Evolutionary conservation across 2,329 filamentous ascomycete genomes (phyloP).

Genomic region (Pestalotiopsis sp.): DNA sequence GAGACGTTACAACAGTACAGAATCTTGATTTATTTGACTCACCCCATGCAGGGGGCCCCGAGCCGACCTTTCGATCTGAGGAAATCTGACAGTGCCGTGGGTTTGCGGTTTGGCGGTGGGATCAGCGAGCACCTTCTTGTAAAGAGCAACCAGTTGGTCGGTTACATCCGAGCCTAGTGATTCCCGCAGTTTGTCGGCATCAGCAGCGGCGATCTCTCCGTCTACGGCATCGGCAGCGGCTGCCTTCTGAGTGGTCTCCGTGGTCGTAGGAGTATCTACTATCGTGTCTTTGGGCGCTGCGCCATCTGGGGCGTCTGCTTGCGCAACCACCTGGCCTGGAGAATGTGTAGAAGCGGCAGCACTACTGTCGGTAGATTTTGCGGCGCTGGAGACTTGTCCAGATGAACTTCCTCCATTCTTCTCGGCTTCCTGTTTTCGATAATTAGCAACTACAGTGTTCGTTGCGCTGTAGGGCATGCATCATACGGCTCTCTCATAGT

Average conservation of each 20-base stretch:
- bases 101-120: constrained; percentile 21
- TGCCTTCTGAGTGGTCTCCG: neutral
- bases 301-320: neutral
- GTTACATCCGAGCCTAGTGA: constrained; percentile 23
- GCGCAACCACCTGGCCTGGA: neutral
- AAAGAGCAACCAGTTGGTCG: constrained; percentile 26
- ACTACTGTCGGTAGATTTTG: neutral
- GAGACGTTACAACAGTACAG: neutral
- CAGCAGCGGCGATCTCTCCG: constrained; percentile 1
- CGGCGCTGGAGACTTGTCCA: neutral
- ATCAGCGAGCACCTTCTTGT: constrained; percentile 23
- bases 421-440: neutral
- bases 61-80: constrained; percentile 29
- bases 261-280: neutral
- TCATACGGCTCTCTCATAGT: constrained; percentile 15
- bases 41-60: constrained; percentile 49
- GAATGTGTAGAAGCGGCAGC: neutral
- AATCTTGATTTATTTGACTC: constrained; percentile 7
- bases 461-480: neutral
- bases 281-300: neutral
- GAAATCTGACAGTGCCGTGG: constrained; percentile 25
- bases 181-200: constrained; percentile 17
- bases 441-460: constrained; percentile 4
- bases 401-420: neutral
- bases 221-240: neutral